These are phyloP conservation scores for Clitocybe nebularis DNA, from an alignment of 1,284 basidiomycete species.

Conservation along the genomic window DNA sequence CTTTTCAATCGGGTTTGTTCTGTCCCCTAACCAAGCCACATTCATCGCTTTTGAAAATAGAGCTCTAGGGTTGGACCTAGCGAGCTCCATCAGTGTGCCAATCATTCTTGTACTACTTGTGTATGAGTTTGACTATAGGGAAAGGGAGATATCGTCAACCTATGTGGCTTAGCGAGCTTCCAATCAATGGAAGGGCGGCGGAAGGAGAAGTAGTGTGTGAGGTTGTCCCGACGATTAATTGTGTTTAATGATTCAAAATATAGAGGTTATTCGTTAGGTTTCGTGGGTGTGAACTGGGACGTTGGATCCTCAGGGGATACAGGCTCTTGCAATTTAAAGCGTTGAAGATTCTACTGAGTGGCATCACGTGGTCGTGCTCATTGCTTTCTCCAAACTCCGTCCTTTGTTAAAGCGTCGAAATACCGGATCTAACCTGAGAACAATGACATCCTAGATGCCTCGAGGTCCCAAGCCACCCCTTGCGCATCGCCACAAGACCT, in stretches of 20 bases:
- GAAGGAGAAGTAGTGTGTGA: not conserved
- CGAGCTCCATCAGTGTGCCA: not conserved
- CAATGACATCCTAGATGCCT: too few relatives aligned
- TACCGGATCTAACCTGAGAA: too few relatives aligned
- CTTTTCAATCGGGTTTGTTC: not conserved
- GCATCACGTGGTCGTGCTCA: not conserved
- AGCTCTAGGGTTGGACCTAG: not conserved
- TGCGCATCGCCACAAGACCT: too few relatives aligned
- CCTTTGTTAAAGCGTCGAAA: not conserved
- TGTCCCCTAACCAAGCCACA: not conserved
- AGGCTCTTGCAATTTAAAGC: not conserved
- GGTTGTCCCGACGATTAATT: not conserved
- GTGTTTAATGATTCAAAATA: not conserved
- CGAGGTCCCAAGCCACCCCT: too few relatives aligned
- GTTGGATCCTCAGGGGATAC: not conserved
- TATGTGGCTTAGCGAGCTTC: not conserved
- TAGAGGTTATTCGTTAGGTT: not conserved
- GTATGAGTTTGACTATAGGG: not conserved
- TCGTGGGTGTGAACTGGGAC: not conserved
- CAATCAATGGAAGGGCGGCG: not conserved
- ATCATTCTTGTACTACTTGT: not conserved
- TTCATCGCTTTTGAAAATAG: not conserved
- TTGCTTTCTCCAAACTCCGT: not conserved
- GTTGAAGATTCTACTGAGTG: not conserved
- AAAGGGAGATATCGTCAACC: not conserved